phyloP scores from a whole-genome alignment of 768 basidiomycete genomes.

The Lactarius indigo region DNA sequence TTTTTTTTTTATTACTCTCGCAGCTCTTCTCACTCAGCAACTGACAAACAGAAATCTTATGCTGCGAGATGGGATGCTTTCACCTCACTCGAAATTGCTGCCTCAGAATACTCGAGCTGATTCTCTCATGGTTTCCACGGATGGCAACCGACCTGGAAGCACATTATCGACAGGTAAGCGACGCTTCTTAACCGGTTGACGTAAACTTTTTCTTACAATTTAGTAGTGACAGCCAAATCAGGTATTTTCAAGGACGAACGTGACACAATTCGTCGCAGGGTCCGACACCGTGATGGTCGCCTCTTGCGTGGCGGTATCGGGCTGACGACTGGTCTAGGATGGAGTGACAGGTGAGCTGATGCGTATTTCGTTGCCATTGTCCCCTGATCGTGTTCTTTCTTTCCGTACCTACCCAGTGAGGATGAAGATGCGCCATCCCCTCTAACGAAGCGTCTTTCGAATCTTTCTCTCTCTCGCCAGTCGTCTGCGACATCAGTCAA shows the following conservation, averaged over 20 bases:
- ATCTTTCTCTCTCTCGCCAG: conserved; percentile 26
- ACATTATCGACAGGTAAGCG: conserved; percentile 30
- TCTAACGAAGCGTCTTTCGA: conserved; percentile 36
- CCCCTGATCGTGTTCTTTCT: neutral
- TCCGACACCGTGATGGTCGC: conserved; percentile 38
- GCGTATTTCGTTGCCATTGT: neutral
- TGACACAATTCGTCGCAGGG: conserved; percentile 35
- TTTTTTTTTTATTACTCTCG: neutral
- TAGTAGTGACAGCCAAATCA: conserved; percentile 34
- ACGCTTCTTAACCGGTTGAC: neutral
- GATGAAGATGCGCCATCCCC: conserved; percentile 41
- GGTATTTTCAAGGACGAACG: conserved; percentile 38
- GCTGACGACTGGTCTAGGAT: conserved; percentile 41
- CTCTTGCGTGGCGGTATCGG: conserved; percentile 38
- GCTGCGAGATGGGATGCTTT: conserved; percentile 39
- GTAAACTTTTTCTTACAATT: conserved; percentile 13
- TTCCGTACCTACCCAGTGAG: conserved; percentile 30
- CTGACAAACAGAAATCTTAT: conserved; percentile 34
- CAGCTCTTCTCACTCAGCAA: neutral
- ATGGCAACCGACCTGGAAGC: conserved; percentile 28
- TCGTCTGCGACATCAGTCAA: conserved; percentile 24
- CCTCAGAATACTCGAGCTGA: conserved; percentile 27
- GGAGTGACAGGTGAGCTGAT: conserved; percentile 37
- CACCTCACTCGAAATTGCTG: conserved; percentile 40
- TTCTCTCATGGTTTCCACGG: conserved; percentile 22